Evolutionary conservation across 2,329 filamentous ascomycete species (phyloP).

Genomic region (Diplocarpon mali): DNA sequence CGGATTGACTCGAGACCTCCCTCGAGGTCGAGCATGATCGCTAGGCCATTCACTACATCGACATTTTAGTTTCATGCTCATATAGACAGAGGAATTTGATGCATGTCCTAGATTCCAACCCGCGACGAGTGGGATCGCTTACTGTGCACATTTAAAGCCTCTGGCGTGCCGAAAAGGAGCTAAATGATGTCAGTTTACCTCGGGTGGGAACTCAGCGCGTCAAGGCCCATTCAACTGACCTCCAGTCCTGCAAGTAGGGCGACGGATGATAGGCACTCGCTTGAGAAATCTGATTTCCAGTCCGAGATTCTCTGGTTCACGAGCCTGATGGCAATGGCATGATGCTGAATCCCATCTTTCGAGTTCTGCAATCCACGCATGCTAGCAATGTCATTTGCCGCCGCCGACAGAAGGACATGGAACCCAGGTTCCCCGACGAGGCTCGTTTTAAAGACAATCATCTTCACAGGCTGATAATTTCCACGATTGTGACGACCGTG

Average conservation of each 20-base stretch:
- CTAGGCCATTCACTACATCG: no score
- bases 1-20: no score
- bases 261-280: no score
- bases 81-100: no score
- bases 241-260: no score
- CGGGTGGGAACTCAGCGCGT: background rate
- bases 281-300: background rate
- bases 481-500: no score
- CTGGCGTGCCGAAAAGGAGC: constrained; percentile 6
- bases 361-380: constrained; percentile 3
- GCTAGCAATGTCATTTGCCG: constrained; percentile 6
- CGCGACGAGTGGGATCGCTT: background rate
- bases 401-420: constrained; percentile 4
- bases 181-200: background rate
- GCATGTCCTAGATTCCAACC: no score
- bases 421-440: background rate
- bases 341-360: constrained; percentile 4
- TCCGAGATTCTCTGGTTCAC: constrained; percentile 5
- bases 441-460: no score
- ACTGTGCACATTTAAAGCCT: constrained; percentile 8
- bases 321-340: constrained; percentile 4
- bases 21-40: no score
- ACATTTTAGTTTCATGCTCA: no score
- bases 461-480: no score
- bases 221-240: no score